Evolutionary conservation across 257 asterid species (phyloP), one percentile per base, ranked within the genome.

Genomic region (Capsicum baccatum): DNA sequence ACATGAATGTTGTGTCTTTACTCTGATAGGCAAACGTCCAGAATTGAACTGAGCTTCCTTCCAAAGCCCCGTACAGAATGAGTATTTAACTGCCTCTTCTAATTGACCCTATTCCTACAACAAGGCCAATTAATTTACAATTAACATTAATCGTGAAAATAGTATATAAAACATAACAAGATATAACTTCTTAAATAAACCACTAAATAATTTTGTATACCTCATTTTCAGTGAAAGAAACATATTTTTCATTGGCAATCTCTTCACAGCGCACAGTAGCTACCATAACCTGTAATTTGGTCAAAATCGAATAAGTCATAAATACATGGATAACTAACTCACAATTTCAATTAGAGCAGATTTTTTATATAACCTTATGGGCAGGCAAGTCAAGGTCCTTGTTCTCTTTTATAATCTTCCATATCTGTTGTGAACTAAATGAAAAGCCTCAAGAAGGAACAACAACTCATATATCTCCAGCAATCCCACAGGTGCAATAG

Each of bases 381-480:
- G 98, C 97, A 78, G 98, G 98, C 83, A 94, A 90, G 83, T 95
- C 98, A 84, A 95, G 97, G 91, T 95, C 99, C 92, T 88, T 95
- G 88, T 95, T 95, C 89, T 95, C 99, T 89, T 90, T 95, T 58
- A 95, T 95, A 79, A 92, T 88, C 87, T 91, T 95, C 99, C 99
- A 95, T 66, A 95, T 95, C 88, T 95, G 93, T 56, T 92, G 90
- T 84, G 94, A 91, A 85, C 99, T 95, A 84, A 93, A 92, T 84
- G 97, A 88, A 90, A 95, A 94, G 62, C 98, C 99, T 60, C 98
- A 95, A 82, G 94, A 98, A 63, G 99, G 99, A 89, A 95, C 99
- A 52, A 92, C 97, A 79, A 90, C 97, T 71, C 97, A 92, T 88
- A 97, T 92, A 86, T 95, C 98, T 73, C 99, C 98, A 64, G 98